A percentile compares a stretch with the other conserved stretches of the same genome.
Conservation (phyloP, 2,329 filamentous ascomycete species). For the Arthrobotrys pseudoclavata region DNA sequence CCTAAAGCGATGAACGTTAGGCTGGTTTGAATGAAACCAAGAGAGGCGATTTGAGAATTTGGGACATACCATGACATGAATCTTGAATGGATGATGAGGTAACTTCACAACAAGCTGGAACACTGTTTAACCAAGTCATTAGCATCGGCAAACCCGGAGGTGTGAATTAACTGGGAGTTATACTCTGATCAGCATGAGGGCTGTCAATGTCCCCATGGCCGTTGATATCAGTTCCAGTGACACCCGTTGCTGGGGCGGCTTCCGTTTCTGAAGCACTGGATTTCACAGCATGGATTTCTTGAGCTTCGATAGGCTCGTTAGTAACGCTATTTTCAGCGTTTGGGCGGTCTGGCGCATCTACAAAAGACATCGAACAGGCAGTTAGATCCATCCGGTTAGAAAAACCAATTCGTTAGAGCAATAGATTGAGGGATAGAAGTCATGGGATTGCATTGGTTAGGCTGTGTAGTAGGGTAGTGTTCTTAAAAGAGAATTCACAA, state of each 20-base stretch:
- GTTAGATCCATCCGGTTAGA: constrained; percentile 24
- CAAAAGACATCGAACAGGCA: neutral
- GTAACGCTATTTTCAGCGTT: constrained; percentile 2
- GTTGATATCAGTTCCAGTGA: constrained; percentile 9
- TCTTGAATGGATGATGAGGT: constrained; percentile 81
- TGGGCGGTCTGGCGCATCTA: constrained; percentile 29
- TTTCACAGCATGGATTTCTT: neutral
- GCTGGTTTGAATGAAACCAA: constrained; percentile 52
- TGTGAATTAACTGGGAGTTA: neutral
- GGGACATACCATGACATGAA: constrained; percentile 84
- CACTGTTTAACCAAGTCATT: constrained; percentile 65
- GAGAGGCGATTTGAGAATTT: neutral
- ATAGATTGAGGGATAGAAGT: neutral
- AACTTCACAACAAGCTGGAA: constrained; percentile 83
- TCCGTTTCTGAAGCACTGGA: constrained; percentile 1
- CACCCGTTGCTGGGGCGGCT: constrained; percentile 5
- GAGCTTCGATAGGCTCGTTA: constrained; percentile 13
- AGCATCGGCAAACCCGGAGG: neutral
- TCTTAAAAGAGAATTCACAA: constrained; percentile 1
- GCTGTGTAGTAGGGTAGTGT: neutral
- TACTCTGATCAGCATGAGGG: constrained; percentile 57
- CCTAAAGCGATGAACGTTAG: constrained; percentile 69
- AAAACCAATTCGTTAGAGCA: neutral
- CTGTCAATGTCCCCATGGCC: constrained; percentile 26
- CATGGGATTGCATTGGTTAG: neutral